Evolutionary conservation across 306 rosid species (phyloP), one percentile per base, ranked within the genome.

Genomic region (Pterocarpus macrocarpus): DNA sequence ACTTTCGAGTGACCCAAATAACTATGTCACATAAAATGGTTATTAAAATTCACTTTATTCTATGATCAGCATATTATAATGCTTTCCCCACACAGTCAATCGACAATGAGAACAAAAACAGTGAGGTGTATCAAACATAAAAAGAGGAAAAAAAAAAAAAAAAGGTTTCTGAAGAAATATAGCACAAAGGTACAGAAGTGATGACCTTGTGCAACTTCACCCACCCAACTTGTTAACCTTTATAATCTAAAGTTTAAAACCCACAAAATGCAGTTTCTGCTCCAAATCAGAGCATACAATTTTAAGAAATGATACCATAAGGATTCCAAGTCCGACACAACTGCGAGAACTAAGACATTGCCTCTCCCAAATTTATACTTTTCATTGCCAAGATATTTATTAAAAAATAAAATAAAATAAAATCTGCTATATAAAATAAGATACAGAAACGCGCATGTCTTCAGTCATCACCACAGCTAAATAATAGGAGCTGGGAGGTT

Each of bases 221-320:
- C 28, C 1, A 22, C 28, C 28, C 28, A 22, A 22, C 28, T 22
- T 22, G 28, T 22, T 22, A 0, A 1, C 28, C 28, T 22, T 22
- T 55, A 73, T 16, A 39, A 62, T 43, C 9, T 73, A 63, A 70
- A 10, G 44, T 7, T 52, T 4, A 17, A 70, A 76, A 62, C 69
- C 73, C 39, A 61, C 53, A 47, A 10, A 57, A 61, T 10, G 85
- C 67, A 69, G 59, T 65, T 65, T 78, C 59, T 56, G 52, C 66
- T 70, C 79, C 74, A 55, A 43, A 78, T 55, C 55, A 64, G 36
- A 16, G 58, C 34, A 64, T 77, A 71, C 63, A 69, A 34, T 1
- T 22, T 22, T 44, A 53, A 64, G 64, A 71, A 39, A 62, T 61
- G 2, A 35, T 76, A 36, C 58, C n/a, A 17, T 15, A 8, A 28